phyloP scores from a whole-genome alignment of 2,329 filamentous ascomycete genomes.

The Colletotrichum liriopes region DNA sequence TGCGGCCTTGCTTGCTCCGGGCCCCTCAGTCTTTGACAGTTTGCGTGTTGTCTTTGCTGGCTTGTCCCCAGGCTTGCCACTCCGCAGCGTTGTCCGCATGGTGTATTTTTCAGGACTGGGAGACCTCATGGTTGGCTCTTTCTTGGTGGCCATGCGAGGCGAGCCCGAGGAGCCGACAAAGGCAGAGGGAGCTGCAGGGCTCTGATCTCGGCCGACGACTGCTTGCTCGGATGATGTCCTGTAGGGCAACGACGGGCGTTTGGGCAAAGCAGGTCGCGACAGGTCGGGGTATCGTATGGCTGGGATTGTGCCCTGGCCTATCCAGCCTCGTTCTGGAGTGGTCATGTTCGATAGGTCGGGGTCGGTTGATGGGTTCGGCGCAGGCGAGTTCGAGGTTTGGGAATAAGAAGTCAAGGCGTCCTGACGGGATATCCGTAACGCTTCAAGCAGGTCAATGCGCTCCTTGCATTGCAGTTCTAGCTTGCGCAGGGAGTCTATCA shows the following conservation, averaged over 20 bases:
- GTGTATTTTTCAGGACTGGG: slow-evolving; percentile 73
- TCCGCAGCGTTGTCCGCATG: slow-evolving; percentile 74
- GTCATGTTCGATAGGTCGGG: slow-evolving; percentile 1
- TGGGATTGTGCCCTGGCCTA: slow-evolving; percentile 87
- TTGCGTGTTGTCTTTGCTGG: slow-evolving; percentile 57
- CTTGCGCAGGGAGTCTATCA: slow-evolving; percentile 85
- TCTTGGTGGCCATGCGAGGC: slow-evolving; percentile 51
- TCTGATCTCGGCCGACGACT: slow-evolving; percentile 53
- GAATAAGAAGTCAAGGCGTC: slow-evolving; percentile 51
- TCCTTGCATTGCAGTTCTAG: slow-evolving; percentile 95
- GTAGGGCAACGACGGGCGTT: slow-evolving; percentile 70
- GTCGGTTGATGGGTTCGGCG: neutral
- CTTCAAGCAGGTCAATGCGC: slow-evolving; percentile 88
- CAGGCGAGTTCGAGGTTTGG: slow-evolving; percentile 26
- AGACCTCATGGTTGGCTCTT: slow-evolving; percentile 62
- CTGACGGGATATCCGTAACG: slow-evolving; percentile 78
- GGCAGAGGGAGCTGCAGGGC: slow-evolving; percentile 43
- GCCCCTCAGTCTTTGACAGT: slow-evolving; percentile 59
- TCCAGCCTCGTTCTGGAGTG: slow-evolving; percentile 68
- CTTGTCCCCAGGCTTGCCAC: slow-evolving; percentile 63
- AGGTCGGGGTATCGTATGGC: slow-evolving; percentile 85
- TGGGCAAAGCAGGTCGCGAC: slow-evolving; percentile 76
- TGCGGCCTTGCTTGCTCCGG: slow-evolving; percentile 75
- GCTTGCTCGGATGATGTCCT: slow-evolving; percentile 68
- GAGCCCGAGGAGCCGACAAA: slow-evolving; percentile 48